A percentile compares a stretch with the other conserved stretches of the same genome.
phyloP scores from a whole-genome alignment of 192 early-diverging fungal genomes.

The Jimgerdemannia lactiflua region DNA sequence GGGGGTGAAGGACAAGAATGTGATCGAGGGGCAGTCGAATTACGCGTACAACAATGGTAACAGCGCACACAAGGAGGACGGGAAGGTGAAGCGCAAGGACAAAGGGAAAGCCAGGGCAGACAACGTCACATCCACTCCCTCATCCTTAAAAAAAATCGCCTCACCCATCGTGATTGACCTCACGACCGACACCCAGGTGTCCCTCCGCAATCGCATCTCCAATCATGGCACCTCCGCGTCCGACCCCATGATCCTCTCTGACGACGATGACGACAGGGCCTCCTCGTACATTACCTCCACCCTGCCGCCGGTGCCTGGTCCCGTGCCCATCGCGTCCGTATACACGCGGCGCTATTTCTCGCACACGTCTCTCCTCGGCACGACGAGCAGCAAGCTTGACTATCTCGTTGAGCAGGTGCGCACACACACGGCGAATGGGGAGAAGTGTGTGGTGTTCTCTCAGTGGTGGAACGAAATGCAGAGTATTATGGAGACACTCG shows the following conservation, averaged over 20 bases:
- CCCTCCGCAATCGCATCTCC: too few species aligned
- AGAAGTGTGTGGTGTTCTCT: slow-evolving; percentile 65
- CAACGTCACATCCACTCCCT: background rate
- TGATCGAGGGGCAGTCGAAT: background rate
- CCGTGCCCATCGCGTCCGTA: background rate
- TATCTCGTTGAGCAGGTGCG: slow-evolving; percentile 46
- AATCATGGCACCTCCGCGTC: too few species aligned
- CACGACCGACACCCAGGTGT: too few species aligned
- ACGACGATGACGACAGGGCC: too few species aligned
- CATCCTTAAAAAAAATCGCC: slow-evolving; percentile 1
- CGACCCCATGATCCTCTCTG: too few species aligned
- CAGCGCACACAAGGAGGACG: background rate
- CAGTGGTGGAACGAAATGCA: slow-evolving; percentile 49
- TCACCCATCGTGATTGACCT: background rate
- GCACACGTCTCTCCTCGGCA: slow-evolving; percentile 26
- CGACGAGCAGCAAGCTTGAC: slow-evolving; percentile 53
- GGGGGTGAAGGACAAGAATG: slow-evolving; percentile 9
- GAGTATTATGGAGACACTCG: slow-evolving; percentile 46
- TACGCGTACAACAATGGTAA: background rate
- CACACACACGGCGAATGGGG: slow-evolving; percentile 17
- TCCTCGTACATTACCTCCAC: slow-evolving; percentile 9
- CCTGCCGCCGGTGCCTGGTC: background rate
- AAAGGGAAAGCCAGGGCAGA: background rate
- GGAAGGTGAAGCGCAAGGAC: background rate
- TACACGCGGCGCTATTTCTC: slow-evolving; percentile 9